phyloP scores from a whole-genome alignment of 345 rosid genomes.

The Erysimum cheiranthoides region DNA sequence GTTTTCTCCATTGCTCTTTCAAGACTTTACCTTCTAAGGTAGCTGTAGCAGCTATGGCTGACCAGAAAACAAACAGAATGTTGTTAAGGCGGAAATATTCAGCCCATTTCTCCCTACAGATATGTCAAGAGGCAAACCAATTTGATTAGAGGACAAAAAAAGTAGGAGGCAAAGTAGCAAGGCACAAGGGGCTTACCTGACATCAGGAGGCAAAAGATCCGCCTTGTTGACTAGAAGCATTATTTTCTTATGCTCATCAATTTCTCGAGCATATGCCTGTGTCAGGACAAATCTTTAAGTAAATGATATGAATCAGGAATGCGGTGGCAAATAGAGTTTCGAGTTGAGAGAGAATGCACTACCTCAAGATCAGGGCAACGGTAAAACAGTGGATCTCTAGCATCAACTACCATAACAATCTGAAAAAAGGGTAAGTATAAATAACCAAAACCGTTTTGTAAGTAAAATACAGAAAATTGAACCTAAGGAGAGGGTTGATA shows the following conservation, averaged over 20 bases:
- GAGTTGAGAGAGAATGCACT: conserved; percentile 36
- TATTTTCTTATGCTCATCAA: conserved; percentile 78
- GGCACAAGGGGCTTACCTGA: conserved; percentile 56
- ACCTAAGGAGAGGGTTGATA: neutral
- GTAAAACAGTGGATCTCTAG: conserved; percentile 88
- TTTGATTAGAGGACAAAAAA: conserved; percentile 15
- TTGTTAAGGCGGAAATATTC: conserved; percentile 60
- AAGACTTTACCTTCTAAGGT: conserved; percentile 73
- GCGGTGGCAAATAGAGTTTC: conserved; percentile 13
- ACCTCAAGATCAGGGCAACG: conserved; percentile 98
- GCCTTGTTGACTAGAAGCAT: conserved; percentile 95
- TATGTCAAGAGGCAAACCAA: conserved; percentile 5
- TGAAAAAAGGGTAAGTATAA: conserved; percentile 45
- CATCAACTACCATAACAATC: conserved; percentile 99
- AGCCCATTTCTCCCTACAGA: conserved; percentile 87
- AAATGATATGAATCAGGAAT: neutral
- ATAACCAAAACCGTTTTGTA: conserved; percentile 8
- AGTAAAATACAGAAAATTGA: neutral
- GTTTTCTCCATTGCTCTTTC: conserved; percentile 49
- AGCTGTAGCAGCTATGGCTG: conserved; percentile 93
- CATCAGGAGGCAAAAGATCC: conserved; percentile 78
- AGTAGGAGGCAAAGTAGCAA: conserved; percentile 8
- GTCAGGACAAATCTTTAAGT: conserved; percentile 35
- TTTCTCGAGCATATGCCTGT: conserved; percentile 83
- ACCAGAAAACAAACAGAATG: conserved; percentile 90